Base-by-base conservation (phyloP, 2,329 filamentous ascomycete genomes). In the Clonostachys solani region DNA sequence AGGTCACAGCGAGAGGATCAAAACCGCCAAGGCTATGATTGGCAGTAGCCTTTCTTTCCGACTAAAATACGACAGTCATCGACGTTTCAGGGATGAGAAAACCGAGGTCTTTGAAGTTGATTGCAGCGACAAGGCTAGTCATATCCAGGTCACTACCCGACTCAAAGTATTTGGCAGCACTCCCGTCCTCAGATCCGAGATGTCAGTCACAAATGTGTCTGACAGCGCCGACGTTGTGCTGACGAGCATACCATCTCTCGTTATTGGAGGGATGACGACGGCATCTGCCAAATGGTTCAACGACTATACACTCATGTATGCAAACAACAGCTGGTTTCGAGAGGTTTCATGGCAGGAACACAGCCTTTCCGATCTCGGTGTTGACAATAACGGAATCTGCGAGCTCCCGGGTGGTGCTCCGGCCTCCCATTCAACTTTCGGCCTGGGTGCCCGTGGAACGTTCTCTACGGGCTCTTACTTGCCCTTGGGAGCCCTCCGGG, bases 321-420 rank as follows among this genome's bases (percentile, higher is more conserved):
- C 48, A 19, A 50, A 55, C 23, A 65, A 61, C 45, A 56, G 52
- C 4, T 65, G 62, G 62, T 64, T 67, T 44, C 51, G 64, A 33
- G 60, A 67, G 50, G 56, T 57, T 1, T 60, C 64, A 45, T 65
- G 64, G 63, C 53, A 54, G 6, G 54, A 56, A 4, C 44, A 54
- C 12, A 46, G 50, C 15, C 52, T 64, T 12, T 54, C 61, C 9
- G 54, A 55, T 33, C 46, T 63, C 12, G 60, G 62, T 5, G 40
- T 64, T 8, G 59, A 66, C 44, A 52, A 59, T 43, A 50, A 52
- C 33, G 56, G 57, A 3, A 42, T 60, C 19, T 55, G 55, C 18
- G 50, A 50, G 1, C 41, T 17, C 15, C 50, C 52, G 0, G 52
- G 57, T 17, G 36, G 47, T 33, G 50, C 43, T 23, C 53, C 50